These are phyloP conservation scores for Trichoderma gamsii DNA, from an alignment of 495 filamentous ascomycete genomes.

Conservation along the genomic window DNA sequence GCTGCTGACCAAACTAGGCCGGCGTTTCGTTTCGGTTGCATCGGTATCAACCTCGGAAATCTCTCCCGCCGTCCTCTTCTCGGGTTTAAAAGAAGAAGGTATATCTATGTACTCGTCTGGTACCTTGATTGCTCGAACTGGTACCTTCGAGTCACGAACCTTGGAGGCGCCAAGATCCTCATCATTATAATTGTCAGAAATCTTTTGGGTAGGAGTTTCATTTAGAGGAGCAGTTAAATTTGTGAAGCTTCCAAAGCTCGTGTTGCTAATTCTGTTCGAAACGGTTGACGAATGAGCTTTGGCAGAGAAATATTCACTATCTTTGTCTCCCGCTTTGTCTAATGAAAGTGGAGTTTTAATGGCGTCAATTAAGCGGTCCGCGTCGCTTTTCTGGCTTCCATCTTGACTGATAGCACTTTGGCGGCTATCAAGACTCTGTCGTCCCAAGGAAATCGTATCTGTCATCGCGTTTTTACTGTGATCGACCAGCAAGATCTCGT, in stretches of 20 bases:
- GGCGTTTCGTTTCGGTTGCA: slow-evolving; percentile 9
- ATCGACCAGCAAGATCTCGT: slow-evolving; percentile 55
- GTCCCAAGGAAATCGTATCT: slow-evolving; percentile 33
- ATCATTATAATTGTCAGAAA: not conserved
- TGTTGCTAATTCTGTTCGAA: not conserved
- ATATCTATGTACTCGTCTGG: slow-evolving; percentile 32
- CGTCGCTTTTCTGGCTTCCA: slow-evolving; percentile 60
- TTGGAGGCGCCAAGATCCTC: slow-evolving; percentile 12
- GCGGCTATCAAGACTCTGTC: slow-evolving; percentile 47
- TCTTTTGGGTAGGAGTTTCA: not conserved
- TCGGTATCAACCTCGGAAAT: slow-evolving; percentile 29
- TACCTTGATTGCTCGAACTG: slow-evolving; percentile 36
- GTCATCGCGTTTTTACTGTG: slow-evolving; percentile 21
- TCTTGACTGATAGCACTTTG: slow-evolving; percentile 41
- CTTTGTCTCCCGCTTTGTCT: slow-evolving; percentile 37
- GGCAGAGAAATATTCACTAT: slow-evolving; percentile 22
- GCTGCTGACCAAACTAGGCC: not conserved
- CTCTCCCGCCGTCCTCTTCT: slow-evolving; percentile 9
- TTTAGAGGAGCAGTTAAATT: not conserved
- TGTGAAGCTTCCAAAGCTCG: not conserved
- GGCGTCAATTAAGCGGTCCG: slow-evolving; percentile 68
- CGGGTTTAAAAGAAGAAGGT: slow-evolving; percentile 16
- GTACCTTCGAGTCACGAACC: slow-evolving; percentile 30
- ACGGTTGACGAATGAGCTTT: not conserved
- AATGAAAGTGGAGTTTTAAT: slow-evolving; percentile 57